These are phyloP conservation scores for Marasmius sp. DNA, from an alignment of 1,284 basidiomycete genomes.

Conservation along the genomic window DNA sequence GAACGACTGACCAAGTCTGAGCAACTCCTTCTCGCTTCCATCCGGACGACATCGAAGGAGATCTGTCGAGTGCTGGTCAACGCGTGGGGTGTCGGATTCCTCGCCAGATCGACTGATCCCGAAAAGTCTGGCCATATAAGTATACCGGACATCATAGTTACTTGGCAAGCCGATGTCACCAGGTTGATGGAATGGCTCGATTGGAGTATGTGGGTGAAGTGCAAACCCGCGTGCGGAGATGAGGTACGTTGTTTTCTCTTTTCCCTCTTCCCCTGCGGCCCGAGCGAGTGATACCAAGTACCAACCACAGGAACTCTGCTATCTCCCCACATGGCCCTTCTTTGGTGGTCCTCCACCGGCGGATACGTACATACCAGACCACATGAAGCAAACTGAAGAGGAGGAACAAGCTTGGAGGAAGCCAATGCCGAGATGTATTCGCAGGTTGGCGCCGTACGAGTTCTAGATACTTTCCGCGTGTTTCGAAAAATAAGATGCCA, in stretches of 20 bases:
- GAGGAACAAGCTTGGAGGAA: constrained; percentile 6
- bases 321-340: constrained; percentile 15
- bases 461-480: constrained; percentile 1
- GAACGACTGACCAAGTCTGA: constrained; percentile 34
- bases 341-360: constrained; percentile 14
- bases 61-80: constrained; percentile 45
- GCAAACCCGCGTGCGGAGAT: constrained; percentile 31
- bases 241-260: constrained; percentile 25
- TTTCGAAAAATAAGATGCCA: background rate
- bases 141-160: constrained; percentile 5
- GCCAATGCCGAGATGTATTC: constrained; percentile 12
- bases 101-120: constrained; percentile 23
- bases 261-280: background rate
- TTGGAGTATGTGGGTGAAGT: constrained; percentile 40
- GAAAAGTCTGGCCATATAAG: constrained; percentile 1
- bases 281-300: background rate
- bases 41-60: constrained; percentile 37
- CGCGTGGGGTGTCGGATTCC: constrained; percentile 42
- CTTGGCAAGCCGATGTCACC: constrained; percentile 27
- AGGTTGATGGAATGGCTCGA: constrained; percentile 40
- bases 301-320: constrained; percentile 10
- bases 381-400: background rate
- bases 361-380: background rate
- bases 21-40: constrained; percentile 28
- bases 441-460: constrained; percentile 9